Conservation (phyloP, 2,329 filamentous ascomycete genomes). For the Mycosphaerella sp. region DNA sequence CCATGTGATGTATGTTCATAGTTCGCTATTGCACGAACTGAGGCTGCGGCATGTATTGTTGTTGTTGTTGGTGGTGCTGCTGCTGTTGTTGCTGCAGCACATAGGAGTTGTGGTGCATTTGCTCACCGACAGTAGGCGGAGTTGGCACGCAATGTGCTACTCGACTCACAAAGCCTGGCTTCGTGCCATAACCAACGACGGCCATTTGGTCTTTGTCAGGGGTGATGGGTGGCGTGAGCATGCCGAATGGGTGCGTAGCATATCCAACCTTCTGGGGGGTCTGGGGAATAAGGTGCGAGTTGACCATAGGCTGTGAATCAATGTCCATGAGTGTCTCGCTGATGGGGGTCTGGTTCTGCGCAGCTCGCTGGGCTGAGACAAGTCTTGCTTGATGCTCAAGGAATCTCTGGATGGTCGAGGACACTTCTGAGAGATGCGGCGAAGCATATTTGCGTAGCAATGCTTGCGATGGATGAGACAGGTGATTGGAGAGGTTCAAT, state of each 20-base stretch:
- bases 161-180: slow-evolving; percentile 25
- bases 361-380: slow-evolving; percentile 24
- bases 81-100: slow-evolving; percentile 18
- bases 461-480: slow-evolving; percentile 62
- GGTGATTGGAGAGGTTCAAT: slow-evolving; percentile 57
- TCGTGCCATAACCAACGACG: slow-evolving; percentile 22
- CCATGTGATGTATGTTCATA: neutral
- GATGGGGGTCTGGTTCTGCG: slow-evolving; percentile 27
- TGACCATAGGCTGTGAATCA: slow-evolving; percentile 23
- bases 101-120: slow-evolving; percentile 23
- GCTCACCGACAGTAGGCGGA: slow-evolving; percentile 31
- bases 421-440: slow-evolving; percentile 58
- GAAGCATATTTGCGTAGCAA: slow-evolving; percentile 64
- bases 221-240: slow-evolving; percentile 79
- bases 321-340: slow-evolving; percentile 26
- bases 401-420: slow-evolving; percentile 60
- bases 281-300: slow-evolving; percentile 57
- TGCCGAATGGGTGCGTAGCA: slow-evolving; percentile 62
- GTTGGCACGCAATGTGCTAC: slow-evolving; percentile 28
- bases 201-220: slow-evolving; percentile 52
- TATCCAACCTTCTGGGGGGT: slow-evolving; percentile 73
- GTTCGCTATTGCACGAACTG: slow-evolving; percentile 28
- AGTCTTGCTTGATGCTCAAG: slow-evolving; percentile 52
- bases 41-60: slow-evolving; percentile 27
- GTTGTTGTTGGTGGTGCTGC: slow-evolving; percentile 14